Evolutionary conservation across 1,139 yeast genomes (phyloP).

Genomic region (Geotrichum restrictum): DNA sequence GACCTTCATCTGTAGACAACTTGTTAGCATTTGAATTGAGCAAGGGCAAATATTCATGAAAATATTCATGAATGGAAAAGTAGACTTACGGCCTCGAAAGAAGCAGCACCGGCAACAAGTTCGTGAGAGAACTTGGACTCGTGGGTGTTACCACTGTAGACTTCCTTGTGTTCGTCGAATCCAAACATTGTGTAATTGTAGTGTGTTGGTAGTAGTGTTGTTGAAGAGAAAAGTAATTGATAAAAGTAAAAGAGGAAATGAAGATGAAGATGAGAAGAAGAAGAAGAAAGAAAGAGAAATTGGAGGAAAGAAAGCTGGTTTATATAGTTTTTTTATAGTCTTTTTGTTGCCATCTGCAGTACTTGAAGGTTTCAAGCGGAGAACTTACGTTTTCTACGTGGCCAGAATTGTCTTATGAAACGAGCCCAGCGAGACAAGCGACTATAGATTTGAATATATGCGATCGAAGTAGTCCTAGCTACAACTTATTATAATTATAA

Average conservation of each 20-base stretch:
- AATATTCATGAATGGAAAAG: too few relatives aligned
- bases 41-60: too few relatives aligned
- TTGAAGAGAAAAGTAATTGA: not conserved
- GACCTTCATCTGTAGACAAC: constrained; percentile 25
- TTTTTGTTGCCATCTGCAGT: too few relatives aligned
- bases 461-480: too few relatives aligned
- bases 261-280: not conserved
- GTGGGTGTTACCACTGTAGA: constrained; percentile 30
- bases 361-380: too few relatives aligned
- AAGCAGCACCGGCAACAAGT: constrained; percentile 37
- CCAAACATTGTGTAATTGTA: constrained; percentile 31
- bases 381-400: too few relatives aligned
- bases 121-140: constrained; percentile 35
- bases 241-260: not conserved
- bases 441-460: too few relatives aligned
- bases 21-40: not conserved
- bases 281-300: not conserved
- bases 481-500: too few relatives aligned
- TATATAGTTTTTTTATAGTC: constrained; percentile 4
- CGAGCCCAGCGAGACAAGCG: too few relatives aligned
- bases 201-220: not conserved
- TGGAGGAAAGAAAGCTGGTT: not conserved
- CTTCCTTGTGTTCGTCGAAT: constrained; percentile 28
- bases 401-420: too few relatives aligned
- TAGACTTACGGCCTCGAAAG: constrained; percentile 34